phyloP scores from a whole-genome alignment of 2,329 filamentous ascomycete species.

The Fusarium succisae region DNA sequence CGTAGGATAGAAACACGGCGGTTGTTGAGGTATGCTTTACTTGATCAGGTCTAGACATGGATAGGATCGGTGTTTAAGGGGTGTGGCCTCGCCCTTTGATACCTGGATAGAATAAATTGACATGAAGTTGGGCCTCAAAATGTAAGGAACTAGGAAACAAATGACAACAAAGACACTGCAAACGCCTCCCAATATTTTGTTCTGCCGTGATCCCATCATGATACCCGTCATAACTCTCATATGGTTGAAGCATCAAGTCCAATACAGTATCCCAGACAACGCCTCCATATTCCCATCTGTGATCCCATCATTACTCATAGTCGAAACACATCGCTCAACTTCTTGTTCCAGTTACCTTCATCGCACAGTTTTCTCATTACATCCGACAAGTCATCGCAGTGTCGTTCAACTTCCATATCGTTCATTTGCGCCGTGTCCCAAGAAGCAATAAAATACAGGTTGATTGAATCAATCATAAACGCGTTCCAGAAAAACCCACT shows the following conservation, averaged over 20 bases:
- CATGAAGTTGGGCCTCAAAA: background rate
- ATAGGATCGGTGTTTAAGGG: background rate
- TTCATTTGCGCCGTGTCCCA: constrained; percentile 55
- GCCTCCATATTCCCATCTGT: background rate
- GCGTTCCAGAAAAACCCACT: constrained; percentile 53
- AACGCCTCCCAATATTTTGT: background rate
- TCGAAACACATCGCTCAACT: constrained; percentile 41
- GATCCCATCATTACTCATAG: constrained; percentile 3
- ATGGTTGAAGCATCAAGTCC: constrained; percentile 33
- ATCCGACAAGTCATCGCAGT: constrained; percentile 45
- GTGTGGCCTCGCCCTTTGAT: background rate
- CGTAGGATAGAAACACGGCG: no score
- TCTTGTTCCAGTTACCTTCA: constrained; percentile 43
- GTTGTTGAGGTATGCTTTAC: background rate
- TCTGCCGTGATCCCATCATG: background rate
- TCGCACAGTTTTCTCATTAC: constrained; percentile 44
- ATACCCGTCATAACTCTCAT: background rate
- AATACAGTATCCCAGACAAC: constrained; percentile 37
- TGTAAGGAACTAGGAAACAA: background rate
- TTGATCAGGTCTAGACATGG: background rate
- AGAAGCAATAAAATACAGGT: constrained; percentile 49
- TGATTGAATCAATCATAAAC: constrained; percentile 47
- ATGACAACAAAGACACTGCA: background rate
- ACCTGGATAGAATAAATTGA: background rate
- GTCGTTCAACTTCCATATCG: constrained; percentile 43